Conservation (phyloP, 2,329 filamentous ascomycete genomes). For the Boeremia lycopersici region DNA sequence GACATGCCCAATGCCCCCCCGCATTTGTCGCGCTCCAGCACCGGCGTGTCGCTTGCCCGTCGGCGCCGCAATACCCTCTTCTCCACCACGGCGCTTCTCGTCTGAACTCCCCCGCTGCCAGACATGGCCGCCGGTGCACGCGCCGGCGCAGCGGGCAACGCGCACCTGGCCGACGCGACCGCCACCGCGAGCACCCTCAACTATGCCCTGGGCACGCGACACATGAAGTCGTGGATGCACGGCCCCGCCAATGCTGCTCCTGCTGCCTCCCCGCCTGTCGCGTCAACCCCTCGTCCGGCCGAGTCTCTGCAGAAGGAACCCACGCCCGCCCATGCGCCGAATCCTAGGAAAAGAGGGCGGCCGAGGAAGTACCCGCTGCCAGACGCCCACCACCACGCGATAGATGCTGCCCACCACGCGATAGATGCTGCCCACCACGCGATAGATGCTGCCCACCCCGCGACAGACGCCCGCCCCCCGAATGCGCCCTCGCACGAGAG, state of each 20-base stretch:
- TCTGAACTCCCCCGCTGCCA: not conserved
- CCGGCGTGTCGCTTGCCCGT: slow-evolving; percentile 7
- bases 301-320: not conserved
- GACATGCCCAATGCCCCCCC: slow-evolving; percentile 26
- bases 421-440: too few relatives aligned
- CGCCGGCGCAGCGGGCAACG: slow-evolving; percentile 6
- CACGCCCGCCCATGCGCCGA: too few relatives aligned
- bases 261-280: not conserved
- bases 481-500: slow-evolving; percentile 12
- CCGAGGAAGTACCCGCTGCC: slow-evolving; percentile 17
- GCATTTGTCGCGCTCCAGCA: slow-evolving; percentile 17
- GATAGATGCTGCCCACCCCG: too few relatives aligned
- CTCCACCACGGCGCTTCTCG: slow-evolving; percentile 1
- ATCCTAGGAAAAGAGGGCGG: slow-evolving; percentile 12
- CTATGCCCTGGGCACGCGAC: slow-evolving; percentile 36
- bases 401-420: too few relatives aligned
- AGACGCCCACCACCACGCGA: slow-evolving; percentile 3
- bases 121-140: slow-evolving; percentile 2
- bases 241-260: not conserved
- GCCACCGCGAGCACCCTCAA: slow-evolving; percentile 32
- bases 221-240: slow-evolving; percentile 43
- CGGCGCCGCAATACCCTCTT: not conserved
- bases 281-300: not conserved
- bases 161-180: slow-evolving; percentile 13
- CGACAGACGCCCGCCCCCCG: not conserved